A percentile compares a stretch with the other conserved stretches of the same genome.
Evolutionary conservation across 2,329 filamentous ascomycete species (phyloP).

Genomic region (Penicillium hordei): DNA sequence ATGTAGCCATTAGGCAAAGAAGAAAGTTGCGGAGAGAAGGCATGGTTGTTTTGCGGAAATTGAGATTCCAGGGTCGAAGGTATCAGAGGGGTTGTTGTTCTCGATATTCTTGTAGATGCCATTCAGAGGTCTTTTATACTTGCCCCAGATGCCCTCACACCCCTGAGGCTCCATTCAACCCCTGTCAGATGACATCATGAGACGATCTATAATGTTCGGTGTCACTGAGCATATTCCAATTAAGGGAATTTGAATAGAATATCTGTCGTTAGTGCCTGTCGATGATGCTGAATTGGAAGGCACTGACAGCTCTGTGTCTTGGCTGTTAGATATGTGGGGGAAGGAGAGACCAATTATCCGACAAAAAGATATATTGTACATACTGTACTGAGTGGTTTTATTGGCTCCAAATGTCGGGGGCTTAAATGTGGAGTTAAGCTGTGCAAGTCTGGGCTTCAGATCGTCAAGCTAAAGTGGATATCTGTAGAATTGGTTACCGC

Average conservation of each 20-base stretch:
- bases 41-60: conserved; percentile 2
- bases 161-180: too few relatives aligned
- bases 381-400: not conserved
- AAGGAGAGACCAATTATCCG: too few relatives aligned
- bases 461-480: not conserved
- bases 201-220: too few relatives aligned
- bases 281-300: not conserved
- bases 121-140: not conserved
- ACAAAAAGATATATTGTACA: too few relatives aligned
- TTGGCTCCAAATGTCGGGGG: not conserved
- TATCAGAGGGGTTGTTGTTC: not conserved
- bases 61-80: not conserved
- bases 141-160: not conserved
- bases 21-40: conserved; percentile 9
- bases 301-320: not conserved
- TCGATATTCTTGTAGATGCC: not conserved
- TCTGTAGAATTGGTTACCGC: not conserved
- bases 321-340: too few relatives aligned
- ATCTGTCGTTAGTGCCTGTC: not conserved
- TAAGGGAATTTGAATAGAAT: too few relatives aligned
- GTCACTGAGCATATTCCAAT: too few relatives aligned
- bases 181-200: too few relatives aligned
- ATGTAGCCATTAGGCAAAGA: conserved; percentile 12
- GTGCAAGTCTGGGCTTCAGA: not conserved
- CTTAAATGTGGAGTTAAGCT: not conserved